A percentile compares a stretch with the other conserved stretches of the same genome.
phyloP scores from a whole-genome alignment of 306 rosid species.

The Fragaria vesca region DNA sequence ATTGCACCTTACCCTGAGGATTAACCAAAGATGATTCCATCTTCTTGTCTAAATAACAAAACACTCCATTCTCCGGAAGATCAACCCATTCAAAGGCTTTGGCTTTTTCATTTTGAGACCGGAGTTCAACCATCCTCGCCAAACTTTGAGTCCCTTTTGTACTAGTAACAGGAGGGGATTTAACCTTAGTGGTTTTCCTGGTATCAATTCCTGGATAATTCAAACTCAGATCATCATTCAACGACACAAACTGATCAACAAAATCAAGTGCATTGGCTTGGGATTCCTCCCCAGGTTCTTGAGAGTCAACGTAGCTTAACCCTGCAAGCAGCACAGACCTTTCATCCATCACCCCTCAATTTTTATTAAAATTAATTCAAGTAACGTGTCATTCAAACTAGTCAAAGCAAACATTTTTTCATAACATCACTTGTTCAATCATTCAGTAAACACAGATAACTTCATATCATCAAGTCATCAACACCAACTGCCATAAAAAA shows the following conservation, averaged over 20 bases:
- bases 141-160: slow-evolving; percentile 46
- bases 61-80: slow-evolving; percentile 25
- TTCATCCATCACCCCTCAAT: slow-evolving; percentile 20
- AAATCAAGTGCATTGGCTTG: slow-evolving; percentile 51
- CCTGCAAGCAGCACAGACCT: slow-evolving; percentile 13
- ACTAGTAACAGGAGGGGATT: slow-evolving; percentile 39
- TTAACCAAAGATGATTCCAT: slow-evolving; percentile 12
- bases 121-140: slow-evolving; percentile 44
- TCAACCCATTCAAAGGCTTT: slow-evolving; percentile 48
- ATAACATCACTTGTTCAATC: neutral
- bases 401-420: slow-evolving; percentile 14
- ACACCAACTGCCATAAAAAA: neutral
- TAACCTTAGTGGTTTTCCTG: slow-evolving; percentile 34
- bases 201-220: slow-evolving; percentile 27
- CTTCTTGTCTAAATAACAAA: slow-evolving; percentile 14
- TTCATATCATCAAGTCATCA: neutral
- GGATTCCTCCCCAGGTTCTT: slow-evolving; percentile 46
- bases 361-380: slow-evolving; percentile 19
- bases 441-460: slow-evolving; percentile 1
- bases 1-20: slow-evolving; percentile 20
- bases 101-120: slow-evolving; percentile 30
- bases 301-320: slow-evolving; percentile 36
- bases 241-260: slow-evolving; percentile 60
- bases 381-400: slow-evolving; percentile 40
- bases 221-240: slow-evolving; percentile 22